Conservation (phyloP, 768 basidiomycete genomes). For the Suillus spraguei region DNA sequence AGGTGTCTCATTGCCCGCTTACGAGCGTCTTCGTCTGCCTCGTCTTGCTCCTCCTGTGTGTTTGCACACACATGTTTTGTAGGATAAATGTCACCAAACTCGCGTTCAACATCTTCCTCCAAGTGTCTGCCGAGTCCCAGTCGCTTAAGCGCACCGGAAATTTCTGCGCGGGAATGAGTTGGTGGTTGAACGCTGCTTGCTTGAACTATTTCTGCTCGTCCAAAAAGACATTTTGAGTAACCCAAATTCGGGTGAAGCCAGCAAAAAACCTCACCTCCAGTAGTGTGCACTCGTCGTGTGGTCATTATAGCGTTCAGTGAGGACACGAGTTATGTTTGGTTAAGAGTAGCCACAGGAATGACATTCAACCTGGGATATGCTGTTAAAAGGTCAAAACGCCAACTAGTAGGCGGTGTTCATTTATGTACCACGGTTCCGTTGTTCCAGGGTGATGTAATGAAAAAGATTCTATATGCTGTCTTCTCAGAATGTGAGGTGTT, state of each 20-base stretch:
- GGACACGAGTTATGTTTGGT: neutral
- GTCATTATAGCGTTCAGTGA: conserved; percentile 6
- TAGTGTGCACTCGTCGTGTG: neutral
- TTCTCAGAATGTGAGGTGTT: neutral
- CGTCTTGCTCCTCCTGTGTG: conserved; percentile 53
- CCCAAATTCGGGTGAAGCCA: neutral
- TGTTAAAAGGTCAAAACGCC: neutral
- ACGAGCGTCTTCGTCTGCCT: conserved; percentile 46
- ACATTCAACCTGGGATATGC: neutral
- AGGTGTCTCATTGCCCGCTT: conserved; percentile 51
- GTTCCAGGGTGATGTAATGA: neutral
- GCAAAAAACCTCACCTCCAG: neutral
- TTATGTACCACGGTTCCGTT: neutral
- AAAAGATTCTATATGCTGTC: neutral
- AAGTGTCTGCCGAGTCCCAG: conserved; percentile 21
- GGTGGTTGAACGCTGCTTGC: neutral
- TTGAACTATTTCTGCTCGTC: conserved; percentile 9
- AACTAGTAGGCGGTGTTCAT: neutral
- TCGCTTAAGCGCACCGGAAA: conserved; percentile 24
- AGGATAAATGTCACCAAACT: conserved; percentile 12
- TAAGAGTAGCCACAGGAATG: neutral
- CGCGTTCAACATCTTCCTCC: conserved; percentile 17
- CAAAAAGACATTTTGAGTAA: neutral
- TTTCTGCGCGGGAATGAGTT: conserved; percentile 18
- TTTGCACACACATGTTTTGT: conserved; percentile 33